Conservation (phyloP, 2,329 filamentous ascomycete genomes). For the Botrytis pseudocinerea region DNA sequence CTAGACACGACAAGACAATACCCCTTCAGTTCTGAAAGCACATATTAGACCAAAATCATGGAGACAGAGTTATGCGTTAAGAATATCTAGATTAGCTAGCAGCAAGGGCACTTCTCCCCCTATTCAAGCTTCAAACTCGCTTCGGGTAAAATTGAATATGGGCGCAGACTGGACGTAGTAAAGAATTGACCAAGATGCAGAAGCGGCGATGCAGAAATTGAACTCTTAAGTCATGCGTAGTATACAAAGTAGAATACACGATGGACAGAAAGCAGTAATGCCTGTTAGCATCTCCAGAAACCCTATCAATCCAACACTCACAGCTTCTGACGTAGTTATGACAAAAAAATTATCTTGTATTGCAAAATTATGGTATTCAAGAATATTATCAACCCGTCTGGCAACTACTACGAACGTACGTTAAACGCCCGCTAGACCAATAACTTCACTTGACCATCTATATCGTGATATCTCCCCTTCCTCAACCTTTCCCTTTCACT, state of each 20-base stretch:
- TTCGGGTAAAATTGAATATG: neutral
- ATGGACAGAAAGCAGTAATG: neutral
- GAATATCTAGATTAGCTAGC: neutral
- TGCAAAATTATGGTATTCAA: slow-evolving; percentile 9
- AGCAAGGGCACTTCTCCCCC: neutral
- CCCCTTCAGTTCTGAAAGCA: neutral
- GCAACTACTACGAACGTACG: neutral
- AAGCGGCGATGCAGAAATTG: neutral
- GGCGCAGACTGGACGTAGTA: neutral
- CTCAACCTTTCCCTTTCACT: slow-evolving; percentile 28
- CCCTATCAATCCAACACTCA: neutral
- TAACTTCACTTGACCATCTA: neutral
- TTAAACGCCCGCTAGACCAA: neutral
- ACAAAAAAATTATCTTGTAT: neutral
- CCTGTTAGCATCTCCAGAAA: neutral
- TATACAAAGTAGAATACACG: neutral
- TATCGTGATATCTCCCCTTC: neutral
- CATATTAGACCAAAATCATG: neutral
- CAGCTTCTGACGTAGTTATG: neutral
- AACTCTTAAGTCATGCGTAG: neutral
- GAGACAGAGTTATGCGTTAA: neutral
- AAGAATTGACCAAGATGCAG: too few species aligned
- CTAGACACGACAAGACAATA: neutral
- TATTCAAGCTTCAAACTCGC: neutral
- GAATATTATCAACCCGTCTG: neutral